Evolutionary conservation across 2,329 filamentous ascomycete genomes (phyloP), one percentile per base, ranked within the genome.

Genomic region (Fusarium sp.): DNA sequence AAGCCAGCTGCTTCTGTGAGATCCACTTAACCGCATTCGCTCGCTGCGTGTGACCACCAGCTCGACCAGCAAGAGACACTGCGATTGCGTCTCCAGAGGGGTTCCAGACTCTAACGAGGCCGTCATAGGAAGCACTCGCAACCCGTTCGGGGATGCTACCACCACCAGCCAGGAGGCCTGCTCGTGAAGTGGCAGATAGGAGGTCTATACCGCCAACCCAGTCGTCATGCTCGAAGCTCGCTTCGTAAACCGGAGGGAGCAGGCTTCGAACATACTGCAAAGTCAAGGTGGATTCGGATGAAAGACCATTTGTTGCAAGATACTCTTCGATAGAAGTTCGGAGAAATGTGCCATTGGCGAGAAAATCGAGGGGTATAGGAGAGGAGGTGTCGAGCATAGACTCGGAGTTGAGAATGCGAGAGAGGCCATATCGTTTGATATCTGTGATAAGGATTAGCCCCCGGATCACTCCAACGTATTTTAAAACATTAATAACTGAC

Each of bases 171-270:
- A 81, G 80, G 54, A 84, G 85, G 26, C 87, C 90, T 6, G 91
- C 89, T 12, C 85, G 83, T 4, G 93, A 92, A 18, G 87, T 90
- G 20, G 83, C 82, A 0, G 94, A 95, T 30, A 97, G 85, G 9
- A 97, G 89, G 81, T 98, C 95, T 31, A 98, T 91, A 31, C 90
- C 89, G 80, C 93, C 94, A 54, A 99, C 93, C 96, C 96, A 99
- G 82, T 98, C 96, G 79, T 99, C 95, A 81, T 99, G 95, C 84
- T 98, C 92, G 81, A 97, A 99, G 79, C 93, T 96, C 18, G 95
- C 92, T 76, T 97, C 91, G 81, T 96, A 95, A 39, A 93, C 87
- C 24, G 96, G 96, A 13, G 96, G 96, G 68, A 98, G 91, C 75
- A 98, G 86, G 72, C 95, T 96, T 77, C 95, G 92, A 39, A 98